Evolutionary conservation across 176 grass and related monocot genomes (phyloP).

Genomic region (Ensete glaucum): DNA sequence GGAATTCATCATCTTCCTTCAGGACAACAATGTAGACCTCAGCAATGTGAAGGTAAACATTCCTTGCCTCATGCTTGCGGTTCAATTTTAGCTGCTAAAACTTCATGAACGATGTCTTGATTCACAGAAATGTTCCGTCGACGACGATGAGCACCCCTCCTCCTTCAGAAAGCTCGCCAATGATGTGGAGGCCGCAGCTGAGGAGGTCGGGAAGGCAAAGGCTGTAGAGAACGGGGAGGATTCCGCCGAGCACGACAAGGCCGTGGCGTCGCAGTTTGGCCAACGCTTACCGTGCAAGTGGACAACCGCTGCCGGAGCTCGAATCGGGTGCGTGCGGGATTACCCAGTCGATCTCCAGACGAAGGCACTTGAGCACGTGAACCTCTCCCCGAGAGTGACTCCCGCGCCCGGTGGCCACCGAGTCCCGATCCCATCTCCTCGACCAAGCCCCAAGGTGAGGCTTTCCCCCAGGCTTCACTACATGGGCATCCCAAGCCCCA

Average conservation of each 20-base stretch:
- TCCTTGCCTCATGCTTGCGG: background rate
- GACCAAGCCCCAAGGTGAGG: conserved; percentile 54
- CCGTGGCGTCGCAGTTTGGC: conserved; percentile 8
- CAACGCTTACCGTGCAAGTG: conserved; percentile 47
- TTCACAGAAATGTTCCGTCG: conserved; percentile 45
- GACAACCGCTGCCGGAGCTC: conserved; percentile 56
- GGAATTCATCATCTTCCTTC: background rate
- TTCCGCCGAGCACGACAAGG: too few species aligned
- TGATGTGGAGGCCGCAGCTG: too few species aligned
- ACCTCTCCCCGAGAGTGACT: conserved; percentile 54
- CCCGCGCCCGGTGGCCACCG: conserved; percentile 42
- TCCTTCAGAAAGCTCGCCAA: background rate
- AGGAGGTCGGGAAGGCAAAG: too few species aligned
- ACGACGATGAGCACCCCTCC: conserved; percentile 45
- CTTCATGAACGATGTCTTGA: background rate
- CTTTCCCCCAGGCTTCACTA: conserved; percentile 66
- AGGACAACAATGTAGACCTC: background rate
- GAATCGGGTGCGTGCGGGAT: conserved; percentile 76
- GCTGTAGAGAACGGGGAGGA: too few species aligned
- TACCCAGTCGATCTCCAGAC: conserved; percentile 71
- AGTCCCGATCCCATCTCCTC: conserved; percentile 66
- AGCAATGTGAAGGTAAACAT: background rate
- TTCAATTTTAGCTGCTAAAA: too few species aligned
- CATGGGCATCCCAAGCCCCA: conserved; percentile 35
- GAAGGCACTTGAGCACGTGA: conserved; percentile 80